Percentiles rank a stretch among this genome's conserved stretches.
These are phyloP conservation scores for Neophaeococcomyces aloes DNA, from an alignment of 2,329 filamentous ascomycete genomes.

Conservation along the genomic window DNA sequence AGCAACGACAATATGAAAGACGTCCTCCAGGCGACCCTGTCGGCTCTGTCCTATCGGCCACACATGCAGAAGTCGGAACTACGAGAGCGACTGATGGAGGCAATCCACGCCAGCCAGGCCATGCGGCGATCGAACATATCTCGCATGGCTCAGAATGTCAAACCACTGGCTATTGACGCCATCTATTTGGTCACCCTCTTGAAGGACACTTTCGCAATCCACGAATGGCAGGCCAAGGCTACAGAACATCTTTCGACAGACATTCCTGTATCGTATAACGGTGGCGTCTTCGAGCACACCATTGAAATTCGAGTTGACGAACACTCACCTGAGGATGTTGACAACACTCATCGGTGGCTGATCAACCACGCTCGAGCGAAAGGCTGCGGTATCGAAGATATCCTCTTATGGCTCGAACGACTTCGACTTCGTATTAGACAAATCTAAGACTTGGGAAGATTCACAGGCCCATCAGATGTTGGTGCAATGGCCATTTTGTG, in stretches of 20 bases:
- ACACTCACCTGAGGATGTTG: not conserved
- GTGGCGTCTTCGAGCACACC: slow-evolving; percentile 2
- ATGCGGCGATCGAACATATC: not conserved
- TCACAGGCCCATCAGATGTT: not conserved
- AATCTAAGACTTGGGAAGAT: not conserved
- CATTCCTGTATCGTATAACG: not conserved
- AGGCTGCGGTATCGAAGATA: slow-evolving; percentile 2
- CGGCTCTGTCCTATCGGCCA: not conserved
- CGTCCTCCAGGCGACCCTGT: not conserved
- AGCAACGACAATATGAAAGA: slow-evolving; percentile 5
- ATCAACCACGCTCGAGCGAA: not conserved
- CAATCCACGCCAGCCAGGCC: not conserved
- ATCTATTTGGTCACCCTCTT: slow-evolving; percentile 4
- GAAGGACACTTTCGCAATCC: slow-evolving; percentile 1
- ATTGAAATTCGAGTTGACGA: not conserved
- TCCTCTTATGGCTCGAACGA: slow-evolving; percentile 6
- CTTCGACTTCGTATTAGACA: slow-evolving; percentile 6
- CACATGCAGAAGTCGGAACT: not conserved
- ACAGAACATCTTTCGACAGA: not conserved
- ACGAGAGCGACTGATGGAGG: not conserved
- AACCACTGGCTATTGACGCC: slow-evolving; percentile 1
- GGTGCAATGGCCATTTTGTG: too few species aligned
- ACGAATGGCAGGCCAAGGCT: not conserved
- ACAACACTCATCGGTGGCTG: not conserved
- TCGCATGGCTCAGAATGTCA: not conserved